A percentile compares a stretch with the other conserved stretches of the same genome.
These are phyloP conservation scores for Vanrija sp. DNA, from an alignment of 1,284 basidiomycete genomes.

Conservation along the genomic window DNA sequence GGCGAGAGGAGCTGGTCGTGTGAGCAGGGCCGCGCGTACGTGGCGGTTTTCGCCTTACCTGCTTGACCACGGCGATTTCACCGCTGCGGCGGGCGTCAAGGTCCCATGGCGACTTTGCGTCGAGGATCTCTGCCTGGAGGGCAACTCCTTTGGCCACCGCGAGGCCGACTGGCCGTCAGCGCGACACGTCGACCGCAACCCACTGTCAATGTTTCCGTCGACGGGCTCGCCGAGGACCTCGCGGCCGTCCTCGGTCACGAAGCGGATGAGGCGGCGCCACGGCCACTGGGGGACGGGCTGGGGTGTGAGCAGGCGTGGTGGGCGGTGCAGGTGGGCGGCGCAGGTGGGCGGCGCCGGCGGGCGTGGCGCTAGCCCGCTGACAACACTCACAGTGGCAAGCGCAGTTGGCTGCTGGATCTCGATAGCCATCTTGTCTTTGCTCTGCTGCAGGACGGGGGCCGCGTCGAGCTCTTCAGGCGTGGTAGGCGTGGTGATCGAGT, in stretches of 20 bases:
- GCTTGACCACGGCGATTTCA: background rate
- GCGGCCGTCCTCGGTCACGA: slow-evolving; percentile 20
- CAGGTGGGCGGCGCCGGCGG: too few relatives aligned
- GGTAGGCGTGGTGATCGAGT: too few relatives aligned
- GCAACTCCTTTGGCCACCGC: slow-evolving; percentile 23
- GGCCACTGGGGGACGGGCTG: background rate
- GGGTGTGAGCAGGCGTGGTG: background rate
- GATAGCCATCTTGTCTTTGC: too few relatives aligned
- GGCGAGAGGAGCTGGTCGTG: slow-evolving; percentile 33
- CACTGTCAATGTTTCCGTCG: slow-evolving; percentile 31
- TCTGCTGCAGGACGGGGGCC: too few relatives aligned
- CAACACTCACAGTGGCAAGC: background rate
- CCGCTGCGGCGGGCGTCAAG: slow-evolving; percentile 1
- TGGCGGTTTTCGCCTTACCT: background rate
- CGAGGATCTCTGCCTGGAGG: slow-evolving; percentile 24
- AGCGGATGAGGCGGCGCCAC: slow-evolving; percentile 33
- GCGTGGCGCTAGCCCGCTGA: too few relatives aligned
- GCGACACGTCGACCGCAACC: background rate
- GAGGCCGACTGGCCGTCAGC: slow-evolving; percentile 31
- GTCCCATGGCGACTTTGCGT: slow-evolving; percentile 22
- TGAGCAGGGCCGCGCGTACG: background rate
- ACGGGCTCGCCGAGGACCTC: slow-evolving; percentile 28
- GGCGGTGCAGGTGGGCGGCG: too few relatives aligned
- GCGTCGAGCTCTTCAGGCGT: too few relatives aligned
- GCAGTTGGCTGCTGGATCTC: background rate